These are phyloP conservation scores for Pythium insidiosum DNA, from an alignment of 352 stramenopile species.

Conservation along the genomic window DNA sequence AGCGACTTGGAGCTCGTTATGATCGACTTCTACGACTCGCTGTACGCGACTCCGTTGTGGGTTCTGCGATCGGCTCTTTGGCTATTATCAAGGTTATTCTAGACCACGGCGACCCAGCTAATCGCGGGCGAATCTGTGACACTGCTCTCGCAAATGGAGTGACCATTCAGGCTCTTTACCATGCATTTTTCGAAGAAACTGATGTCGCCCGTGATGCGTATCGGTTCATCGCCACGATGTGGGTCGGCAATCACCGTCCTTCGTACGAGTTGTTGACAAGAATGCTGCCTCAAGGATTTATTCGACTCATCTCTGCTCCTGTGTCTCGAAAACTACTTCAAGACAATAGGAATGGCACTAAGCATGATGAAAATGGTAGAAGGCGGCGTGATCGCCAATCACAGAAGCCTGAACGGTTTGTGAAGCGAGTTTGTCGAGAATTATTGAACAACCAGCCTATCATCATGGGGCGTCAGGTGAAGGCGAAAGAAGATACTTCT, in stretches of 20 bases:
- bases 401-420: too few species aligned
- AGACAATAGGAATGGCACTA: background rate
- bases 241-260: slow-evolving; percentile 62
- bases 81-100: slow-evolving; percentile 65
- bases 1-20: slow-evolving; percentile 46
- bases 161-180: slow-evolving; percentile 47
- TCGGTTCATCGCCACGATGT: slow-evolving; percentile 69
- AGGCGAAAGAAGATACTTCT: slow-evolving; percentile 34
- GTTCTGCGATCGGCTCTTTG: slow-evolving; percentile 45
- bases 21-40: slow-evolving; percentile 37
- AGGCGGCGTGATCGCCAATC: too few species aligned
- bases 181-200: slow-evolving; percentile 58
- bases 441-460: too few species aligned
- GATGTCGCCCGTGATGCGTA: slow-evolving; percentile 56
- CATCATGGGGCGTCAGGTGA: background rate
- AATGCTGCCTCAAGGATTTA: slow-evolving; percentile 61
- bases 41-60: slow-evolving; percentile 36
- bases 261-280: slow-evolving; percentile 63
- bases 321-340: slow-evolving; percentile 51
- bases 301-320: slow-evolving; percentile 63
- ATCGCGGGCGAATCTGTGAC: slow-evolving; percentile 62
- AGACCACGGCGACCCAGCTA: slow-evolving; percentile 51
- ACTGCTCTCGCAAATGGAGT: slow-evolving; percentile 51
- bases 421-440: too few species aligned
- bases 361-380: slow-evolving; percentile 1